Evolutionary conservation across 352 stramenopile genomes (phyloP).

Genomic region (Globisporangium carolinianum): DNA sequence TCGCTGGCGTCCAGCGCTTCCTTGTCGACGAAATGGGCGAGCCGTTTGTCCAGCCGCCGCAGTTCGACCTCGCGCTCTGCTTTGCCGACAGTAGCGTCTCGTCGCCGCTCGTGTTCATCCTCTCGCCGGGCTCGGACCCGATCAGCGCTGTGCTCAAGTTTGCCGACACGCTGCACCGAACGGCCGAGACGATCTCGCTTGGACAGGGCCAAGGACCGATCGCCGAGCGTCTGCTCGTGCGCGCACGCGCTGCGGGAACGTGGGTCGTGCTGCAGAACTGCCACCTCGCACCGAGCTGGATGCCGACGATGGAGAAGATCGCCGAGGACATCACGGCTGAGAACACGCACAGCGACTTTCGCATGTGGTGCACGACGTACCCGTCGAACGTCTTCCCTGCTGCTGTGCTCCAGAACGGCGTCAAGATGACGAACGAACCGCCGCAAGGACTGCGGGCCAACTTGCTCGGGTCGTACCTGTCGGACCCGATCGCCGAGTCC

Average conservation of each 20-base stretch:
- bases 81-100: constrained; percentile 84
- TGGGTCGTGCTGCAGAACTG: constrained; percentile 92
- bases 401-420: constrained; percentile 91
- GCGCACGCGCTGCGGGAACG: constrained; percentile 68
- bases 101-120: constrained; percentile 89
- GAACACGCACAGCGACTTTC: constrained; percentile 84
- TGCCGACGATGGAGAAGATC: constrained; percentile 91
- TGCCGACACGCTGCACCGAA: constrained; percentile 62
- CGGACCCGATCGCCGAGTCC: constrained; percentile 86
- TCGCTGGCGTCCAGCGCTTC: constrained; percentile 89
- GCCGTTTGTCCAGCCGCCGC: constrained; percentile 87
- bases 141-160: constrained; percentile 90
- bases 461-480: constrained; percentile 87
- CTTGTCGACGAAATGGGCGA: constrained; percentile 87
- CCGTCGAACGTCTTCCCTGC: constrained; percentile 91
- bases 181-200: constrained; percentile 88
- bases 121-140: constrained; percentile 87
- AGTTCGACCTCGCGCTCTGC: constrained; percentile 85
- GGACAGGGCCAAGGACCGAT: constrained; percentile 90
- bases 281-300: constrained; percentile 89
- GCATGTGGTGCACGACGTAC: constrained; percentile 94
- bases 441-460: constrained; percentile 90
- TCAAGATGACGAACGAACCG: constrained; percentile 96
- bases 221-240: constrained; percentile 85
- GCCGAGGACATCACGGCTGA: constrained; percentile 78